Conservation (phyloP, 2,329 filamentous ascomycete species). For the Phyllosticta ampelicida region DNA sequence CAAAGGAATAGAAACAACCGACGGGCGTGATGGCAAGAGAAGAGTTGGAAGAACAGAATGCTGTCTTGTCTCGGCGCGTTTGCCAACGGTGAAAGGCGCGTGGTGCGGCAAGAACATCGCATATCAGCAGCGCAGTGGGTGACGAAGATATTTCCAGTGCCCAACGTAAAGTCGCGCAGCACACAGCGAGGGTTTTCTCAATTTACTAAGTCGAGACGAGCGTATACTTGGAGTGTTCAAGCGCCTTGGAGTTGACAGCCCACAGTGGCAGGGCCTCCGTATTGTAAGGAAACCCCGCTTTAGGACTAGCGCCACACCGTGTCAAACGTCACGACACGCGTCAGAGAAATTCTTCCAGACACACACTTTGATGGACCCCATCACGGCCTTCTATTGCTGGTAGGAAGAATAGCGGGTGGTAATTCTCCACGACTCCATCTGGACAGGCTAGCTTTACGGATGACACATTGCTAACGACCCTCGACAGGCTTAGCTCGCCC, state of each 20-base stretch:
- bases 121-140: too few species aligned
- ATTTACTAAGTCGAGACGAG: too few species aligned
- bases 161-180: too few species aligned
- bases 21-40: neutral
- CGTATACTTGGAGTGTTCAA: too few species aligned
- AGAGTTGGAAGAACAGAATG: neutral
- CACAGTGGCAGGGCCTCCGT: too few species aligned
- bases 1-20: neutral
- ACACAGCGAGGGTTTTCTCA: too few species aligned
- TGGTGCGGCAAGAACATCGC: neutral
- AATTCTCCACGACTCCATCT: neutral
- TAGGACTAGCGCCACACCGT: neutral
- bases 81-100: neutral
- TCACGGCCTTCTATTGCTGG: neutral
- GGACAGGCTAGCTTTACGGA: too few species aligned
- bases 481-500: neutral
- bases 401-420: too few species aligned
- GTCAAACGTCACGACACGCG: neutral
- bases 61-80: neutral
- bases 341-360: neutral
- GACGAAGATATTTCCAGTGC: too few species aligned
- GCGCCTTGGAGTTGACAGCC: too few species aligned
- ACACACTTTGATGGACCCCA: neutral
- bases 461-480: neutral
- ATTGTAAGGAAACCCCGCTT: neutral